Evolutionary conservation across 2,329 filamentous ascomycete species (phyloP).

Genomic region (Monilinia vaccinii-corymbosi): DNA sequence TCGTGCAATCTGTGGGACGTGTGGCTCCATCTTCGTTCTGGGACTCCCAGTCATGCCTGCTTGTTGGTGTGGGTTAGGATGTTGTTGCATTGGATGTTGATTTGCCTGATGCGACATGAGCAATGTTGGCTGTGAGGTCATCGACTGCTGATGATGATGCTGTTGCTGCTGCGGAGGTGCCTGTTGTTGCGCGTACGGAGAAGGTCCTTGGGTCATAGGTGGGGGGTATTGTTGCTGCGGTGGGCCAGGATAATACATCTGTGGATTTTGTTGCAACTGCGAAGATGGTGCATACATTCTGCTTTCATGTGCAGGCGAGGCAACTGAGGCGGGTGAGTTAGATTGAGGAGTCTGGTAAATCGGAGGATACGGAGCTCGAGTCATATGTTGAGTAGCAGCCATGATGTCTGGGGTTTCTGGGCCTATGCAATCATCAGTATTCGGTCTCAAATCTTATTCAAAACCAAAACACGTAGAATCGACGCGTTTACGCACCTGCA

Average conservation of each 20-base stretch:
- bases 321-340: constrained; percentile 87
- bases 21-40: constrained; percentile 53
- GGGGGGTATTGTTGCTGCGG: constrained; percentile 51
- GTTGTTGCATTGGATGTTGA: constrained; percentile 53
- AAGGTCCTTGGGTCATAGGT: constrained; percentile 56
- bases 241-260: constrained; percentile 59
- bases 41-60: constrained; percentile 54
- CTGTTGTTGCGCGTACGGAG: constrained; percentile 50
- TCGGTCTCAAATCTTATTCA: neutral
- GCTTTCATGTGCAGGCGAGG: constrained; percentile 84
- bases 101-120: constrained; percentile 53
- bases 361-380: constrained; percentile 70
- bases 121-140: constrained; percentile 56
- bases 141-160: constrained; percentile 41
- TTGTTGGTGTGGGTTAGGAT: constrained; percentile 42
- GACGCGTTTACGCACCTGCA: constrained; percentile 50
- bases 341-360: constrained; percentile 90
- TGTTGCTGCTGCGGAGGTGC: constrained; percentile 33
- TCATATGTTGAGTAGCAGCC: constrained; percentile 59
- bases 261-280: constrained; percentile 69
- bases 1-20: constrained; percentile 54
- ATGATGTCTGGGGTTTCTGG: constrained; percentile 56
- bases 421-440: constrained; percentile 18
- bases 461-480: constrained; percentile 13
- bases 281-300: constrained; percentile 75